phyloP scores from a whole-genome alignment of 257 asterid species.

The Osmanthus fragrans region DNA sequence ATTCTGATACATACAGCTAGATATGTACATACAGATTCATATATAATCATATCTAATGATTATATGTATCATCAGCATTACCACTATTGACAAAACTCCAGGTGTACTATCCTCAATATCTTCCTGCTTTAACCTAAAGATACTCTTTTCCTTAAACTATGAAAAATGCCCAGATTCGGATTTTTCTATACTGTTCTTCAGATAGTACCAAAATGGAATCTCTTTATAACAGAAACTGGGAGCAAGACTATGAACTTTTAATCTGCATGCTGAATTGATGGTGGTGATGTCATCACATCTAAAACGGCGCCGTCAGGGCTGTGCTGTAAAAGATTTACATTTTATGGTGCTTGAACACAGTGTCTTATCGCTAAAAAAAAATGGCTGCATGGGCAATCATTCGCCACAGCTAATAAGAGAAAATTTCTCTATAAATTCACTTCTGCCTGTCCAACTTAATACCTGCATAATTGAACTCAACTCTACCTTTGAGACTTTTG shows the following conservation, averaged over 20 bases:
- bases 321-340: slow-evolving; percentile 21
- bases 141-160: slow-evolving; percentile 1
- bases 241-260: neutral
- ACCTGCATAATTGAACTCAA: neutral
- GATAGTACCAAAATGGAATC: slow-evolving; percentile 37
- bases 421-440: slow-evolving; percentile 33
- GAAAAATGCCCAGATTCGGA: slow-evolving; percentile 31
- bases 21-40: too few relatives aligned
- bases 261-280: neutral
- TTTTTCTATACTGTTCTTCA: neutral
- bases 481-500: neutral
- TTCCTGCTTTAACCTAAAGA: neutral
- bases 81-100: slow-evolving; percentile 29
- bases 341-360: neutral
- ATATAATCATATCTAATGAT: slow-evolving; percentile 22
- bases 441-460: slow-evolving; percentile 3
- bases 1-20: neutral
- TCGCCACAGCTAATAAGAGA: neutral
- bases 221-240: slow-evolving; percentile 41
- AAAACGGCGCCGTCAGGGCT: slow-evolving; percentile 64
- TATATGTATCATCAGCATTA: slow-evolving; percentile 32
- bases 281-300: slow-evolving; percentile 43
- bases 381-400: slow-evolving; percentile 44
- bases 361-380: slow-evolving; percentile 26
- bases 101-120: slow-evolving; percentile 20